A percentile compares a stretch with the other conserved stretches of the same genome.
phyloP scores from a whole-genome alignment of 2,329 filamentous ascomycete species.

The Sarocladium brachiariae region DNA sequence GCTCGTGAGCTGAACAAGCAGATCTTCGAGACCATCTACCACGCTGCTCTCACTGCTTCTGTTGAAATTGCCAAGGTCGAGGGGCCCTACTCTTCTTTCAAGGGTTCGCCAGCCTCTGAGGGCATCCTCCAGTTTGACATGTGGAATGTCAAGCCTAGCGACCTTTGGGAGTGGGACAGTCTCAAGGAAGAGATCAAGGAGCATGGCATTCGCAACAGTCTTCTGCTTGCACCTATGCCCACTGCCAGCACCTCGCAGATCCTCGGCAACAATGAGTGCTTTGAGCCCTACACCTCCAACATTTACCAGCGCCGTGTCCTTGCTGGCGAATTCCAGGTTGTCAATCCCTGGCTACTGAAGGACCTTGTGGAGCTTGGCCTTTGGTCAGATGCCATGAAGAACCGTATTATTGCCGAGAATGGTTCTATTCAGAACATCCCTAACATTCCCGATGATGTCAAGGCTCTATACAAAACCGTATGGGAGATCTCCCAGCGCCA shows the following conservation, averaged over 20 bases:
- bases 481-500: conserved; percentile 98
- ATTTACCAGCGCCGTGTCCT: conserved; percentile 98
- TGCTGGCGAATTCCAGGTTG: conserved; percentile 97
- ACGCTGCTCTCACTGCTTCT: conserved; percentile 85
- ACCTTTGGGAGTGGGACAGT: conserved; percentile 92
- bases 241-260: conserved; percentile 97
- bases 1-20: conserved; percentile 92
- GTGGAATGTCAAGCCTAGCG: conserved; percentile 90
- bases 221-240: conserved; percentile 94
- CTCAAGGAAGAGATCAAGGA: conserved; percentile 89
- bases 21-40: conserved; percentile 99
- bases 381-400: conserved; percentile 99
- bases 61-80: conserved; percentile 76
- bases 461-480: conserved; percentile 97
- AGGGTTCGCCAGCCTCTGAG: conserved; percentile 89
- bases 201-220: conserved; percentile 89
- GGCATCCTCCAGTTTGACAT: conserved; percentile 97
- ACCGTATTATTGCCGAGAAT: conserved; percentile 95
- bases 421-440: conserved; percentile 95
- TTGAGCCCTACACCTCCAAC: conserved; percentile 99
- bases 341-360: conserved; percentile 98
- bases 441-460: conserved; percentile 93
- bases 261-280: conserved; percentile 98
- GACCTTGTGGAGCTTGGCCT: conserved; percentile 96
- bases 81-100: conserved; percentile 82